Evolutionary conservation across 495 filamentous ascomycete genomes (phyloP).

Genomic region (Penicillium odoratum): DNA sequence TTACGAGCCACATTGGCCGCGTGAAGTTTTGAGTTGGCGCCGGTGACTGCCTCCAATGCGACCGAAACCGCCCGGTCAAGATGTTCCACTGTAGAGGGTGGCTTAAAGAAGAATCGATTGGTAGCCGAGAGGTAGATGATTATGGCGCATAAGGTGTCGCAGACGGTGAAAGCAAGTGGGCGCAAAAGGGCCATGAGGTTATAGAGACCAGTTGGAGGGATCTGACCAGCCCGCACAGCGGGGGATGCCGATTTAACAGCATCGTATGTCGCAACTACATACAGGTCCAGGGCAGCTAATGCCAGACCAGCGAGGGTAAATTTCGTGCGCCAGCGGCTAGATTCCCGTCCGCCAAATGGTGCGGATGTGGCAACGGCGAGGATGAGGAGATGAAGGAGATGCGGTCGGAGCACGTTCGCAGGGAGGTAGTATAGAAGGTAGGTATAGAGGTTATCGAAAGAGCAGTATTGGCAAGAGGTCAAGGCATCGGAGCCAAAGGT

Average conservation of each 20-base stretch:
- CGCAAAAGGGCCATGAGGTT: conserved; percentile 65
- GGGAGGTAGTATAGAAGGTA: conserved; percentile 86
- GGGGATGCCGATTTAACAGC: conserved; percentile 49
- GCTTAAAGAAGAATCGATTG: conserved; percentile 64
- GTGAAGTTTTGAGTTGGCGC: conserved; percentile 49
- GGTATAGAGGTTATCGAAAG: conserved; percentile 63
- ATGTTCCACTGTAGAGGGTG: conserved; percentile 49
- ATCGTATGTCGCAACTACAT: conserved; percentile 60
- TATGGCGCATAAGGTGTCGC: conserved; percentile 60
- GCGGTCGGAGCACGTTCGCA: conserved; percentile 63
- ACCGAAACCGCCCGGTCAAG: conserved; percentile 40
- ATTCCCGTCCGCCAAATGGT: conserved; percentile 55
- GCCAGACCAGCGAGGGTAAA: conserved; percentile 64
- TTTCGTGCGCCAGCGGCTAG: conserved; percentile 64
- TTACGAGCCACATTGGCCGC: conserved; percentile 57
- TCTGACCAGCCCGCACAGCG: conserved; percentile 37
- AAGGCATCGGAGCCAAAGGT: conserved; percentile 74
- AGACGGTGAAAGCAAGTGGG: conserved; percentile 53
- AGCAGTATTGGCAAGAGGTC: conserved; percentile 77
- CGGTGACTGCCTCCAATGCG: conserved; percentile 43
- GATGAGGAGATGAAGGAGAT: conserved; percentile 71
- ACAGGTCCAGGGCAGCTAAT: conserved; percentile 65
- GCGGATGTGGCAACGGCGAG: conserved; percentile 64
- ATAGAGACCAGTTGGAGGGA: conserved; percentile 54
- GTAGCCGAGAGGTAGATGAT: conserved; percentile 75